phyloP scores from a whole-genome alignment of 192 early-diverging fungal genomes.

The Entrophospora sp. region DNA sequence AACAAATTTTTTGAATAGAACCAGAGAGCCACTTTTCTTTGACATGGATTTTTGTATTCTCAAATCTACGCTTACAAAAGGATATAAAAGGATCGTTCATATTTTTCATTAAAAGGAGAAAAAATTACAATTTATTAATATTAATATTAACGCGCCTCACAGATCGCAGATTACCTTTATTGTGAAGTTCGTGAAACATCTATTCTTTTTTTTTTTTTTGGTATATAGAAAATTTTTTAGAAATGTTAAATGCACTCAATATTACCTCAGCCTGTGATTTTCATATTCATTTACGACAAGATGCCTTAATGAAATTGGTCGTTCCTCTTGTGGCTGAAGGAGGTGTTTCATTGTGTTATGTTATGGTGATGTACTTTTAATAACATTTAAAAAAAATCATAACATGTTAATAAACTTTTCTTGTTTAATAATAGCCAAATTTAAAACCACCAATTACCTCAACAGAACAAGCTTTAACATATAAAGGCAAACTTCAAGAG shows the following conservation, averaged over 20 bases:
- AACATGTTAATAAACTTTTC: not conserved
- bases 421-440: conserved; percentile 64
- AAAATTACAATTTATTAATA: too few relatives aligned
- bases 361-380: conserved; percentile 63
- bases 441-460: conserved; percentile 82
- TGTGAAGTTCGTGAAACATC: too few relatives aligned
- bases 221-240: too few relatives aligned
- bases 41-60: too few relatives aligned
- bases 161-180: too few relatives aligned
- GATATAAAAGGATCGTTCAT: too few relatives aligned
- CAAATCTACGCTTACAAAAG: too few relatives aligned
- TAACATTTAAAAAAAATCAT: not conserved
- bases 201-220: too few relatives aligned
- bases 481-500: conserved; percentile 69
- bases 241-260: conserved; percentile 34
- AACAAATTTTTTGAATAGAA: too few relatives aligned
- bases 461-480: conserved; percentile 78
- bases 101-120: too few relatives aligned
- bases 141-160: too few relatives aligned
- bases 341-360: conserved; percentile 78
- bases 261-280: conserved; percentile 79
- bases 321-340: conserved; percentile 72
- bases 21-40: too few relatives aligned
- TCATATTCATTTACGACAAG: conserved; percentile 91
- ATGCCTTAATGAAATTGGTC: conserved; percentile 80